These are phyloP conservation scores for Populus trichocarpa DNA, from an alignment of 441 rosid genomes.

Conservation along the genomic window DNA sequence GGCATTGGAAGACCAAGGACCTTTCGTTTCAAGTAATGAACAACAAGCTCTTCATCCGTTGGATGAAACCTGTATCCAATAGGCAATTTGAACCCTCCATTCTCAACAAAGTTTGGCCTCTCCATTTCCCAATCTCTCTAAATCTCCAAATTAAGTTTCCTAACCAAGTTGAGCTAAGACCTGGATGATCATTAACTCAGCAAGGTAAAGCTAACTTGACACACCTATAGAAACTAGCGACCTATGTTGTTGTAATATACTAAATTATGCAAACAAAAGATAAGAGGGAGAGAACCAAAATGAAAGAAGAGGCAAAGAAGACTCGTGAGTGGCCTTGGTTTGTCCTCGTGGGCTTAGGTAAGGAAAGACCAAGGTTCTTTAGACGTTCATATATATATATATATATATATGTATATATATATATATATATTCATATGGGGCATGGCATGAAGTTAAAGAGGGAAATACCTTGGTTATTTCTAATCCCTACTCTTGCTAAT, in stretches of 20 bases:
- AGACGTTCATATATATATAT: not conserved
- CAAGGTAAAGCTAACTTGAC: not conserved
- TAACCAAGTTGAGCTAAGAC: constrained; percentile 17
- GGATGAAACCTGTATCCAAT: constrained; percentile 90
- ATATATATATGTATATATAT: too few species aligned
- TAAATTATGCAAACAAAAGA: not conserved
- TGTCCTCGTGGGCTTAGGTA: constrained; percentile 2
- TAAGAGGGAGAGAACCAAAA: not conserved
- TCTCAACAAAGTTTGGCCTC: constrained; percentile 49
- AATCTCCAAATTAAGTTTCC: not conserved
- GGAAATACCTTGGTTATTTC: too few species aligned
- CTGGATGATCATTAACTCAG: not conserved
- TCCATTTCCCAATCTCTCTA: constrained; percentile 34
- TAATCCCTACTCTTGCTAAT: too few species aligned
- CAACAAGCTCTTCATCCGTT: constrained; percentile 84
- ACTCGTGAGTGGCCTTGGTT: constrained; percentile 6
- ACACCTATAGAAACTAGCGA: not conserved
- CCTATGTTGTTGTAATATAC: too few species aligned
- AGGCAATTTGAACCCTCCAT: constrained; percentile 70
- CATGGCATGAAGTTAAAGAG: not conserved
- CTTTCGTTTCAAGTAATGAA: constrained; percentile 77
- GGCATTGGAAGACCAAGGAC: constrained; percentile 71
- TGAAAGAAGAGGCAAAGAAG: constrained; percentile 7
- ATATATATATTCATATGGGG: too few species aligned
- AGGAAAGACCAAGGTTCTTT: constrained; percentile 5